Evolutionary conservation across 352 stramenopile genomes (phyloP), one percentile per base, ranked within the genome.

Genomic region (Phytophthora citricola): DNA sequence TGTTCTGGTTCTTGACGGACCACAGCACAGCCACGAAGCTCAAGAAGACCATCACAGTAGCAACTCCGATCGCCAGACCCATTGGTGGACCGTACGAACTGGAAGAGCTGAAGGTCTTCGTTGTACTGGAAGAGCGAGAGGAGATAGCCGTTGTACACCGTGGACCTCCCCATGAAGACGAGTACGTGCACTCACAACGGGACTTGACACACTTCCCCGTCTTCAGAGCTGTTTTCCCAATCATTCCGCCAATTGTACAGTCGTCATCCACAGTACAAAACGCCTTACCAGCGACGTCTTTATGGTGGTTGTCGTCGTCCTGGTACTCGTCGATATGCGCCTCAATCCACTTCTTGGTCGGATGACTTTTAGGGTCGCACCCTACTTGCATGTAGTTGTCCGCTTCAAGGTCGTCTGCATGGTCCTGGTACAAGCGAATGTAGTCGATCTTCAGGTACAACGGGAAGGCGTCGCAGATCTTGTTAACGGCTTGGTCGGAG

Each of bases 361-460:
- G 75, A 39, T 83, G 73, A n/a, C 58, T 77, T 4, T 46, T n/a
- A 17, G 72, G 75, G 38, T 81, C 70, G 44, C 75, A 83, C 14
- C 75, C 75, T 14, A 79, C 11, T 11, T 61, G 46, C 72, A 81
- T 81, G 44, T 60, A 67, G 43, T 71, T 69, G 26, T 63, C 63
- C 2, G 24, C 38, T 8, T 72, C 50, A 15, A 72, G 64, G 27
- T 72, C 49, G 17, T 79, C 47, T 0, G 24, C 52, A 4, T 50
- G 26, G 45, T 85, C 76, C 61, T 97, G 91, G 58, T 97, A 97
- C 20, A 97, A 54, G 7, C 90, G 81, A 15, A 97, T 82, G 55
- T 87, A 91, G 78, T 97, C 91, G 57, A 97, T 85, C 44, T 89
- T 85, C 58, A 95, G n/a, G 43, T 75, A 85, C 56, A 87, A 57